A percentile compares a stretch with the other conserved stretches of the same genome.
phyloP scores from a whole-genome alignment of 257 asterid genomes.

The Penstemon davidsonii region DNA sequence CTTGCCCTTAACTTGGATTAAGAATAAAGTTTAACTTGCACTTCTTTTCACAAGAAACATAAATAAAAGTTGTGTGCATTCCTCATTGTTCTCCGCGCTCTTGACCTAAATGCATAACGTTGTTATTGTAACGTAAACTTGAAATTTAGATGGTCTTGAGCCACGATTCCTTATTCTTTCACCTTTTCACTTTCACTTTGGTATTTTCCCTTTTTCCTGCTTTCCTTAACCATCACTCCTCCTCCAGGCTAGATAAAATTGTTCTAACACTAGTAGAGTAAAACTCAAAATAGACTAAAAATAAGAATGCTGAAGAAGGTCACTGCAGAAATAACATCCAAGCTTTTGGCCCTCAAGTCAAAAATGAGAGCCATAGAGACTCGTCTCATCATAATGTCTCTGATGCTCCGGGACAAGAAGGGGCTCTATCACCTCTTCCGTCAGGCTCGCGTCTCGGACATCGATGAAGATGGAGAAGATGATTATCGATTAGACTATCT shows the following conservation, averaged over 20 bases:
- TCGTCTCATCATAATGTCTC: constrained; percentile 35
- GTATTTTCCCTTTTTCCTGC: not conserved
- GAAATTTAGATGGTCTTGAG: not conserved
- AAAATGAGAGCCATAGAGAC: constrained; percentile 35
- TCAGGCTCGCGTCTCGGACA: not conserved
- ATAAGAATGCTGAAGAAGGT: constrained; percentile 35
- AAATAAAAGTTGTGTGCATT: no score
- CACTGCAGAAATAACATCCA: constrained; percentile 31
- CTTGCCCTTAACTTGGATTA: no score
- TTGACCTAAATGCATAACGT: no score
- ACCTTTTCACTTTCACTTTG: constrained; percentile 33
- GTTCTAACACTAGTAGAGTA: not conserved
- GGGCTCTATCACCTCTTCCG: constrained; percentile 25
- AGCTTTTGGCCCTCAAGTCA: constrained; percentile 28
- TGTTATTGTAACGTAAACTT: not conserved
- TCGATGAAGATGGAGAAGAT: constrained; percentile 13
- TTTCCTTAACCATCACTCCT: constrained; percentile 34
- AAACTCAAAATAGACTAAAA: not conserved
- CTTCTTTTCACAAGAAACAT: no score
- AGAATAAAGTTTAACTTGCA: no score
- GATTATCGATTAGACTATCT: not conserved
- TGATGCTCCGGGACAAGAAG: constrained; percentile 36
- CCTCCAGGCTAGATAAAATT: not conserved
- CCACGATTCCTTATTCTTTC: constrained; percentile 15
- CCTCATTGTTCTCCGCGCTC: no score